phyloP scores from a whole-genome alignment of 2,329 filamentous ascomycete species.

The Thermothelomyces thermophilus region DNA sequence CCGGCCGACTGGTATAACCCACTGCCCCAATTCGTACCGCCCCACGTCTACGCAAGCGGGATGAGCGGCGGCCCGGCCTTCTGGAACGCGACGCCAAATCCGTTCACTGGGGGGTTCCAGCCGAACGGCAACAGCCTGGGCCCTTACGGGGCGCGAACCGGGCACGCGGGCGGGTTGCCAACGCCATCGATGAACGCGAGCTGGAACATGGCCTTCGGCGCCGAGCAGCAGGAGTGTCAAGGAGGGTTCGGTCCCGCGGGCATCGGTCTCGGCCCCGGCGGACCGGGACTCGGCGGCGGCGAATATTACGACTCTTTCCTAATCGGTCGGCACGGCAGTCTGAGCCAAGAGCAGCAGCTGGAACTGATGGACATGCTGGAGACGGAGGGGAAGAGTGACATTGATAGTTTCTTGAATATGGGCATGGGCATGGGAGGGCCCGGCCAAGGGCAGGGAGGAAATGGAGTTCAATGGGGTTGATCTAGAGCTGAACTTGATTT shows the following conservation, averaged over 20 bases:
- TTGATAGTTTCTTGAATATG: constrained; percentile 52
- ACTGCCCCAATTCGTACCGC: constrained; percentile 46
- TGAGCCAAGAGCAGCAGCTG: constrained; percentile 74
- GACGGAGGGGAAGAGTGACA: constrained; percentile 57
- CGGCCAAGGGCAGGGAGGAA: constrained; percentile 6
- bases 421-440: constrained; percentile 25
- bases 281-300: not conserved
- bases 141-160: not conserved
- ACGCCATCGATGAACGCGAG: not conserved
- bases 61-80: constrained; percentile 33
- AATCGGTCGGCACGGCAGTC: constrained; percentile 55
- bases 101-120: constrained; percentile 20
- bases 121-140: constrained; percentile 9
- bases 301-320: constrained; percentile 21
- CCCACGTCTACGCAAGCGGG: constrained; percentile 44
- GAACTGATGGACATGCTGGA: constrained; percentile 79
- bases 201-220: constrained; percentile 1
- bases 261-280: not conserved
- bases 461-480: constrained; percentile 5
- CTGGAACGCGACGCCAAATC: constrained; percentile 35
- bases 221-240: not conserved
- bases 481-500: too few relatives aligned
- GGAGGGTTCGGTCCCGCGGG: not conserved
- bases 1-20: constrained; percentile 47
- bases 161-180: not conserved